phyloP scores from a whole-genome alignment of 306 rosid species.

The Prosopis cineraria region DNA sequence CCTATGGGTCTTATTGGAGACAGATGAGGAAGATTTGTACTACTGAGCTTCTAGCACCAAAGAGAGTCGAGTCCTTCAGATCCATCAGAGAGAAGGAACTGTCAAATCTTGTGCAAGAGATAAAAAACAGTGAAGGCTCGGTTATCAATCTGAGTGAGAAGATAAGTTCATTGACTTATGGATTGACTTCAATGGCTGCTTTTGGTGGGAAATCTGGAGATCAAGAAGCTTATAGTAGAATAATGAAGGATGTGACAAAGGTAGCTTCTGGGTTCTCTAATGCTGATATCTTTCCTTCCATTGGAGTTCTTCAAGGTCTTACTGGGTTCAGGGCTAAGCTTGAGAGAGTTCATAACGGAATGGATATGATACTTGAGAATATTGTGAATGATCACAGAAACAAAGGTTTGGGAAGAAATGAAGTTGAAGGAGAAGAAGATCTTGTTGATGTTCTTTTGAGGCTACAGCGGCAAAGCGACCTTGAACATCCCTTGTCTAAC shows the following conservation, averaged over 20 bases:
- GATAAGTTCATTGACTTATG: constrained; percentile 21
- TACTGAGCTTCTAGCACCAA: constrained; percentile 28
- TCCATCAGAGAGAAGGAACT: constrained; percentile 24
- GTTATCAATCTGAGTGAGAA: constrained; percentile 25
- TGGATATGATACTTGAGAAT: constrained; percentile 38
- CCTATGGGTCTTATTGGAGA: constrained; percentile 38
- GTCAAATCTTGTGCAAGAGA: constrained; percentile 30
- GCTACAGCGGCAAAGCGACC: constrained; percentile 31
- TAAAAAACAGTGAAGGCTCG: constrained; percentile 34
- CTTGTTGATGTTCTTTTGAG: constrained; percentile 39
- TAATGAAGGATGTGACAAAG: constrained; percentile 15
- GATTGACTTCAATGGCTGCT: constrained; percentile 29
- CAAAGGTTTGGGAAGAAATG: neutral
- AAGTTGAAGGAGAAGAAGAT: constrained; percentile 20
- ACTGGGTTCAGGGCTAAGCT: constrained; percentile 32
- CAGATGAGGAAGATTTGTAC: constrained; percentile 39
- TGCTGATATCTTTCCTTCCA: constrained; percentile 38
- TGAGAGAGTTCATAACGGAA: constrained; percentile 31
- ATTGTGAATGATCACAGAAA: constrained; percentile 35
- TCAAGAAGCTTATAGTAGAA: constrained; percentile 31
- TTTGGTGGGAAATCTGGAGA: constrained; percentile 36
- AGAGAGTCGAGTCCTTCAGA: constrained; percentile 30
- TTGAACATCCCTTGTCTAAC: constrained; percentile 38
- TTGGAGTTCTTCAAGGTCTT: constrained; percentile 30
- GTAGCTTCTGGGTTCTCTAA: constrained; percentile 31